phyloP scores from a whole-genome alignment of 2,329 filamentous ascomycete genomes.

The Malbranchea cinnamomea region DNA sequence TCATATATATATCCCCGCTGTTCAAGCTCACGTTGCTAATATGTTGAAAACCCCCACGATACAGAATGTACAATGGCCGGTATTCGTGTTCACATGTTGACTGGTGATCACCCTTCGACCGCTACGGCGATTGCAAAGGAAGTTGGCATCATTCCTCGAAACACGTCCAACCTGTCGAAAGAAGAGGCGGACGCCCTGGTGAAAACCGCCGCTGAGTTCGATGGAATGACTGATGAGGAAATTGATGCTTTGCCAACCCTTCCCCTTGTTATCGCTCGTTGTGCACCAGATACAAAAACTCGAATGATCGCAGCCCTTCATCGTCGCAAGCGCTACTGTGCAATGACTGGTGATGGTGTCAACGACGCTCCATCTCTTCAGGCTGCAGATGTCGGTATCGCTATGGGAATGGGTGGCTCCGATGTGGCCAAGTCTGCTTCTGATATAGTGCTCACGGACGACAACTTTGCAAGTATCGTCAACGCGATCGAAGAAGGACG shows the following conservation, averaged over 20 bases:
- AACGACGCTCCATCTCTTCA: conserved; percentile 75
- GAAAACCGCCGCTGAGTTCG: conserved; percentile 42
- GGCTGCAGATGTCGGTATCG: conserved; percentile 70
- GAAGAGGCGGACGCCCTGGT: conserved; percentile 35
- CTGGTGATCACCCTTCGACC: conserved; percentile 42
- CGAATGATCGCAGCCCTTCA: conserved; percentile 83
- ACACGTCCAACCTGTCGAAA: conserved; percentile 29
- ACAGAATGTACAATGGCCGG: conserved; percentile 37
- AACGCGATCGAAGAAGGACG: conserved; percentile 70
- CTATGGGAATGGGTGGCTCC: conserved; percentile 71
- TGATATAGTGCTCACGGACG: conserved; percentile 48
- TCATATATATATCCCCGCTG: neutral
- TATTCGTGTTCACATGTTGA: conserved; percentile 43
- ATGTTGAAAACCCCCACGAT: conserved; percentile 6
- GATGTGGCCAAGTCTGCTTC: conserved; percentile 75
- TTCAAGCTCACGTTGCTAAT: neutral
- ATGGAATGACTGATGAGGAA: conserved; percentile 36
- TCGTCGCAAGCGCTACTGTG: conserved; percentile 58
- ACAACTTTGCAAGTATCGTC: conserved; percentile 79
- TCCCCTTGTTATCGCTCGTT: conserved; percentile 69
- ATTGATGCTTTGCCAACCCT: conserved; percentile 55
- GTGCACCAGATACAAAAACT: conserved; percentile 73
- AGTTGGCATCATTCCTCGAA: conserved; percentile 39
- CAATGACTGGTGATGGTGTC: conserved; percentile 81
- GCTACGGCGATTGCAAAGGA: conserved; percentile 42